A percentile compares a stretch with the other conserved stretches of the same genome.
These are phyloP conservation scores for Termitomyces sp. DNA, from an alignment of 768 basidiomycete genomes.

Conservation along the genomic window DNA sequence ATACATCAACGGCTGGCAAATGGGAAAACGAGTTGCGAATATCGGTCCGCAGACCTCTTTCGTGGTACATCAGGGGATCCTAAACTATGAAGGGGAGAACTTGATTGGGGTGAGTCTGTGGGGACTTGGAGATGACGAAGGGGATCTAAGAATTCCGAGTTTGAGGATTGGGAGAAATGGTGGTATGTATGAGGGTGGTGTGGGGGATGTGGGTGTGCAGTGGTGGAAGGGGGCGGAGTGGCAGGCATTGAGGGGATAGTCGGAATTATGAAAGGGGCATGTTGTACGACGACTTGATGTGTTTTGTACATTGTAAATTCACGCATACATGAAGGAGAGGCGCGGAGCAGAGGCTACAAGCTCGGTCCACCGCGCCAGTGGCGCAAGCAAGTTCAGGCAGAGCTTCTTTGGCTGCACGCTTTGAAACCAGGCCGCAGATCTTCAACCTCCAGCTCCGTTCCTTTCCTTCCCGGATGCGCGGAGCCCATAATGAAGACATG, in stretches of 20 bases:
- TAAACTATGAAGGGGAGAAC: conserved; percentile 9
- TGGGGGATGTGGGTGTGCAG: conserved; percentile 4
- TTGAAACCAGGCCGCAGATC: conserved; percentile 30
- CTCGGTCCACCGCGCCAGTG: conserved; percentile 66
- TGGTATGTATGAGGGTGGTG: conserved; percentile 9
- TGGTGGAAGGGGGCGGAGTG: conserved; percentile 5
- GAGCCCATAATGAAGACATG: no score
- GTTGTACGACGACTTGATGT: conserved; percentile 21
- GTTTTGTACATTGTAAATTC: neutral
- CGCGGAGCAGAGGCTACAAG: conserved; percentile 44
- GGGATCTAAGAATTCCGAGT: conserved; percentile 8
- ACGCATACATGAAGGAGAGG: conserved; percentile 57
- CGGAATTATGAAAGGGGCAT: no score
- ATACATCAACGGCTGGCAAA: conserved; percentile 16
- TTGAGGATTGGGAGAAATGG: conserved; percentile 2
- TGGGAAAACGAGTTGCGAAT: conserved; percentile 14
- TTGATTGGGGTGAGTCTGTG: conserved; percentile 12
- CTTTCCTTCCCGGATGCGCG: no score
- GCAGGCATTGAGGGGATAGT: neutral
- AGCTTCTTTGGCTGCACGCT: conserved; percentile 54
- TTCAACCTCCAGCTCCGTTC: no score
- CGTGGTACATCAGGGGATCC: conserved; percentile 12
- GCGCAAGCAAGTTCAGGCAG: conserved; percentile 62
- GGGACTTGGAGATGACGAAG: conserved; percentile 4
- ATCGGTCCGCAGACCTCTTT: conserved; percentile 12